These are phyloP conservation scores for Clathrus columnatus DNA, from an alignment of 768 basidiomycete species.

Conservation along the genomic window DNA sequence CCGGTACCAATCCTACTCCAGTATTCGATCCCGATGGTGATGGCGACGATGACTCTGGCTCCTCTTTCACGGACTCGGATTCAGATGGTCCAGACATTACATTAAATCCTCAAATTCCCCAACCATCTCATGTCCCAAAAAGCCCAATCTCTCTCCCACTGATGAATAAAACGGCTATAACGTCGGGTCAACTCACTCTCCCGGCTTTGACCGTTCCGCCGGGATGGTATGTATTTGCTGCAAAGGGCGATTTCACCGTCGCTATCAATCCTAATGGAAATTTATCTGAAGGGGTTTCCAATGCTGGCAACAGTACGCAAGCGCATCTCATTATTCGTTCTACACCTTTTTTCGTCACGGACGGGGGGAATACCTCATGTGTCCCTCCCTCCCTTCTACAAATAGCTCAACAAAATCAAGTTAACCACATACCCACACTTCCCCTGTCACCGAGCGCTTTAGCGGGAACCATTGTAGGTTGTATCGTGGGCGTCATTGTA, in stretches of 20 bases:
- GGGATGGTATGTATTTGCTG: constrained; percentile 26
- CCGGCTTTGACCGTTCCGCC: constrained; percentile 24
- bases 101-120: background rate
- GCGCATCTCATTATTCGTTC: constrained; percentile 15
- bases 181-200: constrained; percentile 21
- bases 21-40: background rate
- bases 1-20: background rate
- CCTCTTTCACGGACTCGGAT: background rate
- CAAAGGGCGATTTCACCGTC: constrained; percentile 3
- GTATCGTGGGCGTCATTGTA: constrained; percentile 16
- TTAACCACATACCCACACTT: background rate
- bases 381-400: constrained; percentile 1
- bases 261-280: constrained; percentile 14
- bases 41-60: background rate
- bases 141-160: constrained; percentile 19
- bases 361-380: constrained; percentile 15
- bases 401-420: constrained; percentile 1
- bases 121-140: background rate
- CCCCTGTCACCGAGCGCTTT: constrained; percentile 16
- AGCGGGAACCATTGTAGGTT: constrained; percentile 21
- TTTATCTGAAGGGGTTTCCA: constrained; percentile 10
- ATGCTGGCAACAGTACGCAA: too few relatives aligned
- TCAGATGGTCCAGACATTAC: background rate
- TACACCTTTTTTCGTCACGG: constrained; percentile 24
- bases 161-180: constrained; percentile 19